Evolutionary conservation across 495 filamentous ascomycete genomes (phyloP), one percentile per base, ranked within the genome.

Genomic region (Penicillium herquei): DNA sequence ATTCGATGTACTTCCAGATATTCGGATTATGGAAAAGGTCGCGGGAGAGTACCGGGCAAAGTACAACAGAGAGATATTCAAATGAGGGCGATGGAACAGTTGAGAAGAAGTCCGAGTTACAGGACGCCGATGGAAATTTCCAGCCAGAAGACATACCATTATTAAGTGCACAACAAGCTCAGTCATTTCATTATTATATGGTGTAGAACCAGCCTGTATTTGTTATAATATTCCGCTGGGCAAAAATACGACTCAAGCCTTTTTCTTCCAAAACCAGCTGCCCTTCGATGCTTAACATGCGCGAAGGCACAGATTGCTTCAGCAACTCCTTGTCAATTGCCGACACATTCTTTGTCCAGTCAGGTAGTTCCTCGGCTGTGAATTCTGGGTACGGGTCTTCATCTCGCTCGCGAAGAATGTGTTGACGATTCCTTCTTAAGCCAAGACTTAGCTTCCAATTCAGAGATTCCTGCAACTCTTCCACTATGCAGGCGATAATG

Each of bases 371-470:
- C 16, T 66, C 67, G 0, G 63, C 62, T 0, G 43, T 56, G 39
- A 64, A 72, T 7, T 66, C 55, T 3, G 68, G 65, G 34, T 49
- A 59, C 21, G 55, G 57, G 17, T 70, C 66, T 7, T 53, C 50
- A 10, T 60, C 55, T 0, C 52, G 32, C 14, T 71, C 64, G 0
- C 70, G 67, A 39, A 66, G 66, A 12, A 71, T 48, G 51, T 69
- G 61, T 13, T 65, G 39, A 31, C 46, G 35, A 45, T 71, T 58
- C n/a, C 71, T 44, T 17, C 71, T 62, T 35, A 77, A 39, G 0
- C 73, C 72, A 6, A 75, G 45, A 31, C 65, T 63, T 44, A 78
- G 53, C 18, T 68, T 55, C 74, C 67, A 75, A 31, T 76, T 76
- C 37, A 77, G 62, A 8, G 76, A 66, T 41, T 69, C 67, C 18